These are phyloP conservation scores for Termitomyces sp. DNA, from an alignment of 768 basidiomycete genomes.

Conservation along the genomic window DNA sequence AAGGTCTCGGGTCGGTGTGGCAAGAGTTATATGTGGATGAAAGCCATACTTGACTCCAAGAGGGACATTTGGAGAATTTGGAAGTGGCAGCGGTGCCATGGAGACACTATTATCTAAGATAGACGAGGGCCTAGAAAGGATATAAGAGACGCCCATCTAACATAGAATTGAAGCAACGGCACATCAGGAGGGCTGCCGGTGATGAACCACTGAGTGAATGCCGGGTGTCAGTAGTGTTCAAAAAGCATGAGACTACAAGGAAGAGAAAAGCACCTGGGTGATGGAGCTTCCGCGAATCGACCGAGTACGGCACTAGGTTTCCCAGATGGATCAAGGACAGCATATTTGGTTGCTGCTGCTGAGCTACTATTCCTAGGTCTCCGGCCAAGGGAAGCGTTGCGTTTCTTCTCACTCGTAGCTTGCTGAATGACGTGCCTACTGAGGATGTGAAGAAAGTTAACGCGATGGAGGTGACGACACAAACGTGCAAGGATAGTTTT, in stretches of 20 bases:
- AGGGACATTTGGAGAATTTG: conserved; percentile 25
- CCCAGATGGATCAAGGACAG: conserved; percentile 21
- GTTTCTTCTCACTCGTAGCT: conserved; percentile 82
- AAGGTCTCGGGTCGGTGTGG: conserved; percentile 61
- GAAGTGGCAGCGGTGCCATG: conserved; percentile 14
- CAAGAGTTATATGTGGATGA: conserved; percentile 45
- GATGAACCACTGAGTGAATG: conserved; percentile 25
- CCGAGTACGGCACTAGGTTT: conserved; percentile 19
- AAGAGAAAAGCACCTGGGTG: conserved; percentile 16
- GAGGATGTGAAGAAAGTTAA: conserved; percentile 3
- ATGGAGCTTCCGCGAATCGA: conserved; percentile 19
- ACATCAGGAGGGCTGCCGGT: conserved; percentile 34
- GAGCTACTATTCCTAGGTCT: conserved; percentile 62
- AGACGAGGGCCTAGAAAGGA: conserved; percentile 22
- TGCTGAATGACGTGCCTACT: conserved; percentile 75
- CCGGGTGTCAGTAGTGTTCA: conserved; percentile 14
- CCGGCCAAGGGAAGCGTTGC: conserved; percentile 47
- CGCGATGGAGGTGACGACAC: conserved; percentile 23
- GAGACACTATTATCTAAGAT: conserved; percentile 22
- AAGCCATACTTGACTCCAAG: conserved; percentile 45
- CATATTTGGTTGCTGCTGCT: conserved; percentile 38
- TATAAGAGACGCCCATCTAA: conserved; percentile 14
- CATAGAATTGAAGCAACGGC: conserved; percentile 15
- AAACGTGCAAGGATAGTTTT: conserved; percentile 91
- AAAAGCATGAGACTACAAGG: conserved; percentile 9